Percentiles rank a stretch among this genome's conserved stretches.
Evolutionary conservation across 106 monocot genomes (phyloP).

Genomic region (Dendrobium huoshanense): DNA sequence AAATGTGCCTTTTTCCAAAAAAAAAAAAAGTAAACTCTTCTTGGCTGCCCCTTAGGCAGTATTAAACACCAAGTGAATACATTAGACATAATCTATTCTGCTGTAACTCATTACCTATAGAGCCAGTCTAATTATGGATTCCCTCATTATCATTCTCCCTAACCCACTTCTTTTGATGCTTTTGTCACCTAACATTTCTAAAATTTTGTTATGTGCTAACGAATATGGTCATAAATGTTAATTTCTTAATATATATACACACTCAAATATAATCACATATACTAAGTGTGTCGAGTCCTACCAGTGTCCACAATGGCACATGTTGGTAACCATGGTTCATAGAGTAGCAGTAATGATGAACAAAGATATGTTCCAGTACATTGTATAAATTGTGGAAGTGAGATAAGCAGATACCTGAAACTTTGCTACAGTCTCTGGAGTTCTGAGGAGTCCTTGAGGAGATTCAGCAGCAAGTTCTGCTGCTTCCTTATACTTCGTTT

Average conservation of each 20-base stretch:
- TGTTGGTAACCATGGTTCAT: neutral
- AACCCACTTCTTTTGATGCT: neutral
- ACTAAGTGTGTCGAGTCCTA: no score
- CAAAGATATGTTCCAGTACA: neutral
- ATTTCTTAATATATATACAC: neutral
- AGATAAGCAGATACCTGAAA: slow-evolving; percentile 67
- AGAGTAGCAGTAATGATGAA: neutral
- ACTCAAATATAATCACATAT: no score
- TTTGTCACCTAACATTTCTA: neutral
- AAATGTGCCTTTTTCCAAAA: neutral
- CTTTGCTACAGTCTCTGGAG: slow-evolving; percentile 94
- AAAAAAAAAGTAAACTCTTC: neutral
- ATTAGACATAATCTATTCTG: neutral
- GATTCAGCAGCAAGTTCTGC: slow-evolving; percentile 99
- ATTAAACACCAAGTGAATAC: neutral
- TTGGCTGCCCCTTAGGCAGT: neutral
- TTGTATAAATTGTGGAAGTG: neutral
- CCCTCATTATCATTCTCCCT: neutral
- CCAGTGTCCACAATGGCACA: no score
- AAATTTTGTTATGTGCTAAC: neutral
- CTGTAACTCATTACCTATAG: neutral
- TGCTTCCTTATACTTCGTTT: slow-evolving; percentile 98
- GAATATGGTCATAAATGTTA: neutral
- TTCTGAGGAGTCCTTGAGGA: slow-evolving; percentile 88
- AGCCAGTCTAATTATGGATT: neutral